phyloP scores from a whole-genome alignment of 371 early-diverging fungal genomes.

The Chytridium lagenaria region DNA sequence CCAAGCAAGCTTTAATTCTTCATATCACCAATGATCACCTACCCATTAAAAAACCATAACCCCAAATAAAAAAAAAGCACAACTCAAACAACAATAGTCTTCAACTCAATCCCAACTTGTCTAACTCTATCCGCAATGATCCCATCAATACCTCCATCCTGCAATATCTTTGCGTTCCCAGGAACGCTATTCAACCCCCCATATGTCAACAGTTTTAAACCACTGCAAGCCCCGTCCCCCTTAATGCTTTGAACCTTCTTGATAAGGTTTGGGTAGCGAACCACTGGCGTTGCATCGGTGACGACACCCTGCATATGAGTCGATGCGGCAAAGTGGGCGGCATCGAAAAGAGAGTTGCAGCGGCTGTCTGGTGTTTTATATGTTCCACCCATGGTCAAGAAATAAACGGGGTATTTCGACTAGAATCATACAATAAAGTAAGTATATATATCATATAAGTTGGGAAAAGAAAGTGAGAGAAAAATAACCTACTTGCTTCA shows the following conservation, averaged over 20 bases:
- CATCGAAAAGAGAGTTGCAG: slow-evolving; percentile 82
- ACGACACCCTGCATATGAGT: slow-evolving; percentile 85
- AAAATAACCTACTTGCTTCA: slow-evolving; percentile 64
- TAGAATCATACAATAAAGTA: not conserved
- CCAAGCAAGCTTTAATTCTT: not conserved
- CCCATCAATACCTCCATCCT: slow-evolving; percentile 63
- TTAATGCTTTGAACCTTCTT: slow-evolving; percentile 16
- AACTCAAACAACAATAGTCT: no score
- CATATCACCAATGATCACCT: not conserved
- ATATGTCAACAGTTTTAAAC: slow-evolving; percentile 85
- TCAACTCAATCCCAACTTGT: slow-evolving; percentile 22
- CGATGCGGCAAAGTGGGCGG: slow-evolving; percentile 82
- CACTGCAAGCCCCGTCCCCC: slow-evolving; percentile 71
- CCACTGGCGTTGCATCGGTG: slow-evolving; percentile 74
- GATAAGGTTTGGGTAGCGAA: slow-evolving; percentile 80
- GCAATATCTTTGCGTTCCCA: slow-evolving; percentile 73
- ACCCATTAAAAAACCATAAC: no score
- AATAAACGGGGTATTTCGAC: slow-evolving; percentile 77
- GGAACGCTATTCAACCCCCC: slow-evolving; percentile 83
- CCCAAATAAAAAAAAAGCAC: no score
- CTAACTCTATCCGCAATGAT: slow-evolving; percentile 56
- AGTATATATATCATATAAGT: not conserved
- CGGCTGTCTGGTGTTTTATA: slow-evolving; percentile 77
- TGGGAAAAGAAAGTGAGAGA: not conserved
- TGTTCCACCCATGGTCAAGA: slow-evolving; percentile 89